Evolutionary conservation across 2,329 filamentous ascomycete species (phyloP), one percentile per base, ranked within the genome.

Genomic region (Macrophomina pseudophaseolina): DNA sequence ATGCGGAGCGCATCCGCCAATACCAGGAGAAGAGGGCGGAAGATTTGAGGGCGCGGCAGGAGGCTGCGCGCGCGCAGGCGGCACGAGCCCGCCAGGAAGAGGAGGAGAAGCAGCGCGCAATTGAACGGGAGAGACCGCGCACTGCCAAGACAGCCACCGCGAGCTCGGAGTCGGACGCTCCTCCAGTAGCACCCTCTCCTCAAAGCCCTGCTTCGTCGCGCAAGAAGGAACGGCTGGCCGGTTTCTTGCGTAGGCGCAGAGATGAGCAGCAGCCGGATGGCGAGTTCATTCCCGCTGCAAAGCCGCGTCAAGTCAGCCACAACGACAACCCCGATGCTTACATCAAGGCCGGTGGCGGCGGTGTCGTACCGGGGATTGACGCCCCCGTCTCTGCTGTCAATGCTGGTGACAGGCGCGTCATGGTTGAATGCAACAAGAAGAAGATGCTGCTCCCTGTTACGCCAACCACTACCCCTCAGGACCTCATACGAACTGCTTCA

Each of bases 371-470:
- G 30, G 84, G 85, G 62, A 89, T 85, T 51, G 92, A 96, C 81
- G 91, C 91, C 28, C 93, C 93, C 1, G 83, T 90, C 9, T 93
- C 92, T 64, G 92, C 92, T 14, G 90, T 91, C 67, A 96, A 96
- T 79, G 87, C 90, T 68, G 90, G 89, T 53, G 91, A 94, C 74
- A 68, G 90, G 86, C 86, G 86, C 71, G 91, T 97, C 18, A 83
- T 87, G 40, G 87, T 97, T 44, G 87, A 90, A 69, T 96, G 88
- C 79, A 86, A 87, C 70, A 88, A 90, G 66, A 87, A 87, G 12
- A 88, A 86, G 1, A 87, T 93, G 60, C 85, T 85, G 56, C 82
- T 97, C n/a, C 86, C 90, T 1, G 85, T 97, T 46, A 90, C 85
- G 2, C 86, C 88, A 3, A 88, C 91, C 2, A 97, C 94, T 0